These are phyloP conservation scores for Ustilago cynodontis DNA, from an alignment of 1,284 basidiomycete genomes.

Conservation along the genomic window DNA sequence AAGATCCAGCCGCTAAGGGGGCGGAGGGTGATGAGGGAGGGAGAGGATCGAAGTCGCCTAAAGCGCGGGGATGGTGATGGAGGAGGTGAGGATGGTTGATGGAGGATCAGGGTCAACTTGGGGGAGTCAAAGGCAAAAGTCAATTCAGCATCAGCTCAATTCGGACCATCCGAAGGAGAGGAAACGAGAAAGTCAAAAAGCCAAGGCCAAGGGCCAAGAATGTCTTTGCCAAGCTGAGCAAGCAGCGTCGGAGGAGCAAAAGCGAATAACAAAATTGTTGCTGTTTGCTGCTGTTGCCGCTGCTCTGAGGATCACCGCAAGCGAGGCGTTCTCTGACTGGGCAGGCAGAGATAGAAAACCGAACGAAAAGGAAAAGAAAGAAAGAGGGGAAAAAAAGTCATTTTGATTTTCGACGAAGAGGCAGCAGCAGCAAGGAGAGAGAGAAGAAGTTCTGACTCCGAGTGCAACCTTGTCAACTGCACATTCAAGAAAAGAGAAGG, in stretches of 20 bases:
- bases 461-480: no score
- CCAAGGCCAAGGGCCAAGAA: background rate
- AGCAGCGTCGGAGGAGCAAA: background rate
- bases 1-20: constrained; percentile 14
- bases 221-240: constrained; percentile 13
- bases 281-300: background rate
- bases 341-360: background rate
- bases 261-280: background rate
- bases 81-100: no score
- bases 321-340: constrained; percentile 3
- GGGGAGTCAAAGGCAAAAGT: background rate
- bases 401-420: background rate
- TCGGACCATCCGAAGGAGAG: constrained; percentile 7
- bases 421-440: background rate
- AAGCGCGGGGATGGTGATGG: constrained; percentile 9
- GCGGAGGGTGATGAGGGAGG: background rate
- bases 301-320: constrained; percentile 1
- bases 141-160: background rate
- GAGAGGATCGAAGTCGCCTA: background rate
- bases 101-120: background rate
- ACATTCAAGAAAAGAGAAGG: background rate
- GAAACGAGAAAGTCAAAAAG: background rate
- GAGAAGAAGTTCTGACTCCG: background rate
- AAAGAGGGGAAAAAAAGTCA: constrained; percentile 5
- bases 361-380: background rate